These are phyloP conservation scores for Neonectria neomacrospora DNA, from an alignment of 2,329 filamentous ascomycete genomes.

Conservation along the genomic window DNA sequence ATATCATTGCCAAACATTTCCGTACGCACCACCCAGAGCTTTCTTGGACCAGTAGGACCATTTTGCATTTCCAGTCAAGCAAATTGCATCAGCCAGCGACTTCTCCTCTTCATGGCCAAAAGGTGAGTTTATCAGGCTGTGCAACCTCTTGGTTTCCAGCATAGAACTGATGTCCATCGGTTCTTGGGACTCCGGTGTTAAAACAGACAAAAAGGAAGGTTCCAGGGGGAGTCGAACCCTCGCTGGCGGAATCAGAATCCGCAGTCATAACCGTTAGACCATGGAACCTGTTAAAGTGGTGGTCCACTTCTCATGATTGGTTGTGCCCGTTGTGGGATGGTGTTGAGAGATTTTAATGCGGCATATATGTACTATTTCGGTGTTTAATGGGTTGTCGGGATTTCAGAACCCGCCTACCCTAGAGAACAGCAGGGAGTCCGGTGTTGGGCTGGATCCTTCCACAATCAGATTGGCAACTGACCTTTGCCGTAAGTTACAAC, in stretches of 20 bases:
- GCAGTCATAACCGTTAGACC: conserved; percentile 39
- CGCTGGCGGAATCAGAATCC: conserved; percentile 39
- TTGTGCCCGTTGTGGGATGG: conserved; percentile 12
- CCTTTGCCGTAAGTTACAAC: neutral
- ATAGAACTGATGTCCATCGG: neutral
- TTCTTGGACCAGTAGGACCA: no score
- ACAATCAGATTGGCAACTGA: neutral
- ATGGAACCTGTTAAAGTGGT: conserved; percentile 27
- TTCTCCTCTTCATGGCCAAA: neutral
- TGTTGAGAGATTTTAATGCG: neutral
- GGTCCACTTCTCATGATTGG: conserved; percentile 26
- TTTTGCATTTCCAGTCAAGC: no score
- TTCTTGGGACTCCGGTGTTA: neutral
- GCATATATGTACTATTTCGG: conserved; percentile 7
- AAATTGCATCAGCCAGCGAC: no score
- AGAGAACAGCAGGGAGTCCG: neutral
- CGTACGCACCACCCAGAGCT: no score
- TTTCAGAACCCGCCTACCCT: neutral
- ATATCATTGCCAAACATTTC: no score
- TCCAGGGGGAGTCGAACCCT: conserved; percentile 38
- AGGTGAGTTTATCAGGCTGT: neutral
- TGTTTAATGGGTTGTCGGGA: neutral
- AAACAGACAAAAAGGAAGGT: conserved; percentile 21
- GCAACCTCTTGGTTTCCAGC: neutral
- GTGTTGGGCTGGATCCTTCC: neutral